Base-by-base conservation (phyloP, 2,329 filamentous ascomycete species). In the Penicillium brasilianum region DNA sequence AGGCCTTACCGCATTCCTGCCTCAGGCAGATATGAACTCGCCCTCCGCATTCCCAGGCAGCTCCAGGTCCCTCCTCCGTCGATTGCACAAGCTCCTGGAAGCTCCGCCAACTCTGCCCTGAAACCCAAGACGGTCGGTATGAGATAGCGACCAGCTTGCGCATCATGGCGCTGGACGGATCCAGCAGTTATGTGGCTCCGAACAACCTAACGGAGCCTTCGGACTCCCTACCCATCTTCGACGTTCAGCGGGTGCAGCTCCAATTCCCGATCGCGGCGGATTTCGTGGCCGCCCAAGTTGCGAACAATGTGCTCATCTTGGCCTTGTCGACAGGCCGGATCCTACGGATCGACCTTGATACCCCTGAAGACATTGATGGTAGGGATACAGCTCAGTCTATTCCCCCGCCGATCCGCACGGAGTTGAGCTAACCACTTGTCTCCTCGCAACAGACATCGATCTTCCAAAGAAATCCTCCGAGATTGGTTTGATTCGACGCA, bases 271-370 rank as follows among this genome's bases (percentile, higher is more conserved):
- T 98, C 71, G 92, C 94, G 1, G 93, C 94, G 67, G 92, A 97
- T 78, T 98, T 99, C 74, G 95, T 97, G 51, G 93, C 95, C 18
- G 93, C 93, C 43, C 93, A 97, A 78, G 94, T 98, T 58, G 93
- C 94, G 66, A 98, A 99, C 79, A 97, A 99, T 82, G 93, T 98
- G 63, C 85, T 99, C 59, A 88, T 98, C 22, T 84, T 99, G 55
- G 95, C 95, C 43, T 85, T 99, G 39, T 94, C 93, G 5, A 97
- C 94, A 60, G 92, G 93, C 54, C 90, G 94, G 69, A 95, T 99
- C 66, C 82, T 99, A 61, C 88, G 95, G 62, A 99, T 99, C 76
- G 95, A 98, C 76, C 82, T 98, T 55, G 93, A 97, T 77, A 91
- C 90, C 72, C 91, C 95, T 6, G 92, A 93, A 73, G 95, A 99